Conservation (phyloP, 495 filamentous ascomycete species). For the Xylaria palmicola region DNA sequence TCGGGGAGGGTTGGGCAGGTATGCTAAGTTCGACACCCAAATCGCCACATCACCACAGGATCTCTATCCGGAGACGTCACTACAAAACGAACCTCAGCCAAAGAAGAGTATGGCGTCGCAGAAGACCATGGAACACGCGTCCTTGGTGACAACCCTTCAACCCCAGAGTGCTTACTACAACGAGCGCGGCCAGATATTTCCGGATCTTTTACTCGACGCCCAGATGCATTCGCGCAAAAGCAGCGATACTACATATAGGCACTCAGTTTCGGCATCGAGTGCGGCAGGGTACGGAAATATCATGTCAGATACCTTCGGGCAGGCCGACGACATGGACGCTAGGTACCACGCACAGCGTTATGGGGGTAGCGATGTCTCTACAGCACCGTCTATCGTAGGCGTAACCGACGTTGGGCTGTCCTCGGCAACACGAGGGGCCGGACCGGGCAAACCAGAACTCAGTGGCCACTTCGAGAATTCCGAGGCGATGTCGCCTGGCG, state of each 20-base stretch:
- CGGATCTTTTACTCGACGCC: constrained; percentile 17
- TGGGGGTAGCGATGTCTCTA: constrained; percentile 31
- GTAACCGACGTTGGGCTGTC: constrained; percentile 25
- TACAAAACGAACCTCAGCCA: constrained; percentile 11
- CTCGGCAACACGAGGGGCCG: constrained; percentile 22
- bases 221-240: constrained; percentile 29
- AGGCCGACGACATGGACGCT: constrained; percentile 22
- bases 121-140: neutral
- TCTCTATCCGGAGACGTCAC: constrained; percentile 13
- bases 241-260: constrained; percentile 22
- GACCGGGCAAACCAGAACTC: constrained; percentile 15
- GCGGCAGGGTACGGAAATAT: constrained; percentile 19
- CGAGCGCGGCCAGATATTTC: constrained; percentile 19
- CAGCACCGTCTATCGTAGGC: constrained; percentile 28
- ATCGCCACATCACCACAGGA: constrained; percentile 28
- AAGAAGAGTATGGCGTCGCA: constrained; percentile 13
- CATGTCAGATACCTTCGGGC: constrained; percentile 24
- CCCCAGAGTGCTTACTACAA: constrained; percentile 23
- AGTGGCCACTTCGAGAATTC: constrained; percentile 26
- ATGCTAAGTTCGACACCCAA: constrained; percentile 55
- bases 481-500: constrained; percentile 51
- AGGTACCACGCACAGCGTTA: constrained; percentile 19
- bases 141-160: constrained; percentile 13
- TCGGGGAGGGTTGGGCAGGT: constrained; percentile 73
- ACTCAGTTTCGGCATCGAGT: constrained; percentile 13